Conservation (phyloP, 495 filamentous ascomycete genomes). For the Talaromyces ruber region DNA sequence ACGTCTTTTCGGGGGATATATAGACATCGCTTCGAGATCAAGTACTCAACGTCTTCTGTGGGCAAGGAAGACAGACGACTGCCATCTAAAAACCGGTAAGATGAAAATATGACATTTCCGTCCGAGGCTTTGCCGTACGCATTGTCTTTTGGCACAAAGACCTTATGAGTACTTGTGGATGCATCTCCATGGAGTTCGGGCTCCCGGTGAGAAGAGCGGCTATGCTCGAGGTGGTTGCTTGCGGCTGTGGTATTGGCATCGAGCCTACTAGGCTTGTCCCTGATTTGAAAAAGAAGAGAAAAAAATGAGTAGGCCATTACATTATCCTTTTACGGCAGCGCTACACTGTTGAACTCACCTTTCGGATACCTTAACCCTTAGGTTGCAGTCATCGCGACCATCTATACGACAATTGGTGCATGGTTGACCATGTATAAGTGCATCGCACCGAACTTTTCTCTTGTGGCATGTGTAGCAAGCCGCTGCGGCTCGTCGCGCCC, state of each 20-base stretch:
- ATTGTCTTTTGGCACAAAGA: not conserved
- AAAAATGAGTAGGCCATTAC: not conserved
- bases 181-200: not conserved
- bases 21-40: slow-evolving; percentile 34
- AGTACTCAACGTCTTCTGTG: slow-evolving; percentile 33
- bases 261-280: not conserved
- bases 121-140: not conserved
- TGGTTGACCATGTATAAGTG: slow-evolving; percentile 35
- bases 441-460: slow-evolving; percentile 45
- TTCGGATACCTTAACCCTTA: slow-evolving; percentile 17
- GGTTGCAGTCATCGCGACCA: slow-evolving; percentile 30
- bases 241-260: too few relatives aligned
- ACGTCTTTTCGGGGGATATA: slow-evolving; percentile 27
- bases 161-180: not conserved
- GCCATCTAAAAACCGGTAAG: slow-evolving; percentile 30
- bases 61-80: slow-evolving; percentile 25
- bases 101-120: slow-evolving; percentile 9
- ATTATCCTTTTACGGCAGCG: not conserved
- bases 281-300: not conserved
- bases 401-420: slow-evolving; percentile 42
- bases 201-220: not conserved
- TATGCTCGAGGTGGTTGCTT: too few relatives aligned
- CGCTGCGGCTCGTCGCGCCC: slow-evolving; percentile 30
- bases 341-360: slow-evolving; percentile 22
- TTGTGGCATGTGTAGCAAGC: slow-evolving; percentile 41